Percentiles rank a stretch among this genome's conserved stretches.
Conservation (phyloP, 805 yeast genomes). For the Candida ipomoeae region DNA sequence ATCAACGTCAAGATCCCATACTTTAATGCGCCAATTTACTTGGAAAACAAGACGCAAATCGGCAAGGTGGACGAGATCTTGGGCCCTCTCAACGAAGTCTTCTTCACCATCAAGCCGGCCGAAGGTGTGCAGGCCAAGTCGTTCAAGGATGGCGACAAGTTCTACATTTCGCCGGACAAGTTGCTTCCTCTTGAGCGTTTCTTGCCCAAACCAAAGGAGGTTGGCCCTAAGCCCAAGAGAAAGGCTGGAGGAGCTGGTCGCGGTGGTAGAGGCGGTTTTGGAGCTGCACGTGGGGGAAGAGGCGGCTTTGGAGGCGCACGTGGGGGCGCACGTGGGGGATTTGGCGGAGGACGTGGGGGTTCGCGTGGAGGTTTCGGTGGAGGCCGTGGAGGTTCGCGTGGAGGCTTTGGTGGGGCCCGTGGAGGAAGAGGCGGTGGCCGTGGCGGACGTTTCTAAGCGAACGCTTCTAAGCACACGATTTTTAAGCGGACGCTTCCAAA, state of each 20-base stretch:
- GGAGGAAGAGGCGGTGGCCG: not conserved
- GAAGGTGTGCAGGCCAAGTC: constrained; percentile 95
- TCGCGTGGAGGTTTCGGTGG: constrained; percentile 38
- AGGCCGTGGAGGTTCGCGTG: constrained; percentile 30
- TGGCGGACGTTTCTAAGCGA: constrained; percentile 13
- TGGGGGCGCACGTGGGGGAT: constrained; percentile 11
- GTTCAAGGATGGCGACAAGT: constrained; percentile 93
- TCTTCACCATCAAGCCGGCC: constrained; percentile 89
- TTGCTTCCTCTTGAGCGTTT: constrained; percentile 93
- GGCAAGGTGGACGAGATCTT: constrained; percentile 98
- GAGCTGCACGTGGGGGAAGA: constrained; percentile 30
- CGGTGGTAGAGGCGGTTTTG: constrained; percentile 34
- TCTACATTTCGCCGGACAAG: constrained; percentile 92
- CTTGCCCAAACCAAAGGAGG: constrained; percentile 90
- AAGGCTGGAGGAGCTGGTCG: constrained; percentile 50
- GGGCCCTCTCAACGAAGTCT: constrained; percentile 98
- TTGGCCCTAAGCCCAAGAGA: constrained; percentile 77
- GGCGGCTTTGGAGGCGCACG: constrained; percentile 19
- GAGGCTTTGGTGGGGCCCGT: constrained; percentile 28
- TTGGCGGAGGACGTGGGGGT: constrained; percentile 30
- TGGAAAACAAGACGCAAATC: constrained; percentile 92
- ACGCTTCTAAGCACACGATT: no score
- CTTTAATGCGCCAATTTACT: constrained; percentile 96
- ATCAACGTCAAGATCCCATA: constrained; percentile 93
- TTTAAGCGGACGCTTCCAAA: no score